Percentiles rank a stretch among this genome's conserved stretches.
These are phyloP conservation scores for Botrytis cinerea DNA, from an alignment of 2,329 filamentous ascomycete genomes.

Conservation along the genomic window DNA sequence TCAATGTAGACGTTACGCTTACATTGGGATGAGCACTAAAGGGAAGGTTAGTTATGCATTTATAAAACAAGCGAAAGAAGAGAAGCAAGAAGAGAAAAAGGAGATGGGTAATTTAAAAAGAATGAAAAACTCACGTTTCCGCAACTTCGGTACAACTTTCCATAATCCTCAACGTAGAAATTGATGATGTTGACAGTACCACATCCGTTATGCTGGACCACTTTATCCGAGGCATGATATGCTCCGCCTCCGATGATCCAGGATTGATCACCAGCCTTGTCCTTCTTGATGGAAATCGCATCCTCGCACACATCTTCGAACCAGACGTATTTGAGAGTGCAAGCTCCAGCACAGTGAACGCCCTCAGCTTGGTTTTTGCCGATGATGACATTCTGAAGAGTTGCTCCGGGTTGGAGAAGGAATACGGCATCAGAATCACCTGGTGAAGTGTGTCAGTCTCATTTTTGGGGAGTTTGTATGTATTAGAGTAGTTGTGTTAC, in stretches of 20 bases:
- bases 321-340: background rate
- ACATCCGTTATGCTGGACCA: constrained; percentile 2
- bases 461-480: rapidly evolving
- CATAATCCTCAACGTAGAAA: background rate
- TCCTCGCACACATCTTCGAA: constrained; percentile 14
- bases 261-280: background rate
- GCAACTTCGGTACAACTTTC: constrained; percentile 2
- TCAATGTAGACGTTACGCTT: constrained; percentile 3
- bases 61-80: no score
- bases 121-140: background rate
- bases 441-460: background rate
- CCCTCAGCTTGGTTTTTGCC: background rate
- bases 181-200: constrained; percentile 5
- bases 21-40: constrained; percentile 2
- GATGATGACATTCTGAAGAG: background rate
- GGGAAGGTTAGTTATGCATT: background rate
- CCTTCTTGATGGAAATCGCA: background rate
- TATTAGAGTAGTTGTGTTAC: background rate
- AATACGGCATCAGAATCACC: background rate
- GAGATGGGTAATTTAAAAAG: no score
- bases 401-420: background rate
- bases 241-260: background rate
- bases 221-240: background rate
- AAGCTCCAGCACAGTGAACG: background rate
- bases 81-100: no score